Conservation (phyloP, 352 stramenopile species). For the Phytophthora aleatoria region DNA sequence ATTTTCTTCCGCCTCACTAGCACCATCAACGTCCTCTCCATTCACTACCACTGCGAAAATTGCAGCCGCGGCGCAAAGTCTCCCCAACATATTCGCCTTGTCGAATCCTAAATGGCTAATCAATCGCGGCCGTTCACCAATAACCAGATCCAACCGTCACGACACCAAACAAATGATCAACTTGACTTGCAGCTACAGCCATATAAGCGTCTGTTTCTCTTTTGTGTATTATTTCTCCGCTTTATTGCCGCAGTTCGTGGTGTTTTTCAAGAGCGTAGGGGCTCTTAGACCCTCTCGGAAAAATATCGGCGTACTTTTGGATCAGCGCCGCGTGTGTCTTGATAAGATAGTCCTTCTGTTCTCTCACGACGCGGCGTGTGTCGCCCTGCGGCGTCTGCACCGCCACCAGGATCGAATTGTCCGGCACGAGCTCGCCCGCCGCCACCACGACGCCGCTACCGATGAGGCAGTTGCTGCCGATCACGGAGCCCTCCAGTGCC, state of each 20-base stretch:
- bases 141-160: constrained; percentile 12
- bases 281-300: constrained; percentile 69
- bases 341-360: constrained; percentile 72
- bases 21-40: not conserved
- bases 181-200: not conserved
- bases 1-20: not conserved
- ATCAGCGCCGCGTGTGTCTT: constrained; percentile 59
- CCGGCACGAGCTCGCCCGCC: constrained; percentile 57
- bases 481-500: constrained; percentile 53
- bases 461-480: constrained; percentile 84
- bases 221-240: not conserved
- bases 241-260: constrained; percentile 59
- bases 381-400: constrained; percentile 42
- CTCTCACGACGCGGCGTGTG: constrained; percentile 46
- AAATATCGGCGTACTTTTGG: constrained; percentile 78
- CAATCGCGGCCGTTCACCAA: constrained; percentile 25
- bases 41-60: constrained; percentile 3
- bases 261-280: constrained; percentile 79
- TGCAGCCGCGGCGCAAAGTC: constrained; percentile 5
- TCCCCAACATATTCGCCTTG: not conserved
- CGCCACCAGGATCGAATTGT: constrained; percentile 79
- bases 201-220: not conserved
- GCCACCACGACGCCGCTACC: constrained; percentile 80
- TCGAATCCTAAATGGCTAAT: constrained; percentile 17
- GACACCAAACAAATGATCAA: not conserved